phyloP scores from a whole-genome alignment of 148 eudicot genomes.

The Limonium bicolor region DNA sequence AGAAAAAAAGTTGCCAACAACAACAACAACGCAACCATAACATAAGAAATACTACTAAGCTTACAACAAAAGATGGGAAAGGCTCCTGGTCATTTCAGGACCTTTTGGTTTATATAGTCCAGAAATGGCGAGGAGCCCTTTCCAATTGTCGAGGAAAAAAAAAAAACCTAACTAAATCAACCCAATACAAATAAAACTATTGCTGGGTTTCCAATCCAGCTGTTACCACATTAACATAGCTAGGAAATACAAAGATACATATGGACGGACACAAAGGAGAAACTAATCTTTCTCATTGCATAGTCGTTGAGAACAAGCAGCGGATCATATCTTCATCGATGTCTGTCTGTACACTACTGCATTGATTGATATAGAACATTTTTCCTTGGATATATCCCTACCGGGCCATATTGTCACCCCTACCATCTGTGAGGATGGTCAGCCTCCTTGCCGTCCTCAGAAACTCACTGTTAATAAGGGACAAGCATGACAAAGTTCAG shows the following conservation, averaged over 20 bases:
- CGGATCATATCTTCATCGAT: too few relatives aligned
- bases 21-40: too few relatives aligned
- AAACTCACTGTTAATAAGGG: conserved; percentile 2
- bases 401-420: conserved; percentile 7
- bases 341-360: too few relatives aligned
- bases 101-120: neutral
- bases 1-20: too few relatives aligned
- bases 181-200: too few relatives aligned
- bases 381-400: neutral
- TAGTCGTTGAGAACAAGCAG: too few relatives aligned
- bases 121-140: conserved; percentile 7
- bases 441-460: conserved; percentile 5
- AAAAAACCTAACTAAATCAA: too few relatives aligned
- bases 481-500: neutral
- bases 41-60: too few relatives aligned
- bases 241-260: neutral
- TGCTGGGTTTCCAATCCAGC: too few relatives aligned
- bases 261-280: neutral
- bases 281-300: neutral
- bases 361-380: too few relatives aligned
- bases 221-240: too few relatives aligned
- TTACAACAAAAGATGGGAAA: neutral
- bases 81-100: conserved; percentile 9
- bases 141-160: neutral
- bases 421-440: neutral